These are phyloP conservation scores for Penicillium sp. DNA, from an alignment of 2,329 filamentous ascomycete species.

Conservation along the genomic window DNA sequence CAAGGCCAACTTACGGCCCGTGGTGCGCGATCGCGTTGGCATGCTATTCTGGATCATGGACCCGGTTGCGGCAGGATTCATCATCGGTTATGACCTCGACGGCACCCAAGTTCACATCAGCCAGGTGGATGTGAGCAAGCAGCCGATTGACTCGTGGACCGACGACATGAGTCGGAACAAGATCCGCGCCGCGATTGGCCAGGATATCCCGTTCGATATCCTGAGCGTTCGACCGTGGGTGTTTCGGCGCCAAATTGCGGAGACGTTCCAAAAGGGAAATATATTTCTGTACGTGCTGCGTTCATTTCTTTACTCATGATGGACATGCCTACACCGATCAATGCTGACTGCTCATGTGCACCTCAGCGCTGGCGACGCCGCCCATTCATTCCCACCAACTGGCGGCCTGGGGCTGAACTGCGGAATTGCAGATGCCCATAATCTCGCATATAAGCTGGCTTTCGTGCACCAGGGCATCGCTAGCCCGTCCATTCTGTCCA, in stretches of 20 bases:
- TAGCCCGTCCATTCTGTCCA: constrained; percentile 31
- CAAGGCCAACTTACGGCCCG: constrained; percentile 41
- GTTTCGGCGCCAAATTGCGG: constrained; percentile 43
- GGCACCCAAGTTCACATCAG: constrained; percentile 46
- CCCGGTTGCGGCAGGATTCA: constrained; percentile 44
- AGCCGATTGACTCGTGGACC: constrained; percentile 39
- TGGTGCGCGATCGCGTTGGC: constrained; percentile 40
- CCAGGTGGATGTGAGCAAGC: constrained; percentile 44
- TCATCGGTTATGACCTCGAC: constrained; percentile 45
- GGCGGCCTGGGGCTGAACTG: constrained; percentile 57
- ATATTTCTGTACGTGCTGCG: constrained; percentile 36
- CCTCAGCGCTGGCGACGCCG: constrained; percentile 50
- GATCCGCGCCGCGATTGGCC: constrained; percentile 29
- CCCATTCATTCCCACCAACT: constrained; percentile 53
- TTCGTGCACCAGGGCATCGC: constrained; percentile 35
- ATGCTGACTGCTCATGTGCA: too few species aligned
- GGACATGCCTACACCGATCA: too few species aligned
- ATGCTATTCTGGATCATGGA: constrained; percentile 50
- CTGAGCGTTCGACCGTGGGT: constrained; percentile 45
- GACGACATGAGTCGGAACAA: constrained; percentile 34
- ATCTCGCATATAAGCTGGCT: constrained; percentile 47
- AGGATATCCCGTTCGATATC: constrained; percentile 36
- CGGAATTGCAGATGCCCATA: constrained; percentile 51
- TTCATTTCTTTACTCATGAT: not conserved
- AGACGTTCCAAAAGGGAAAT: constrained; percentile 36